Percentiles rank a stretch among this genome's conserved stretches.
Evolutionary conservation across 345 rosid species (phyloP).

Genomic region (Chamaenerion angustifolium): DNA sequence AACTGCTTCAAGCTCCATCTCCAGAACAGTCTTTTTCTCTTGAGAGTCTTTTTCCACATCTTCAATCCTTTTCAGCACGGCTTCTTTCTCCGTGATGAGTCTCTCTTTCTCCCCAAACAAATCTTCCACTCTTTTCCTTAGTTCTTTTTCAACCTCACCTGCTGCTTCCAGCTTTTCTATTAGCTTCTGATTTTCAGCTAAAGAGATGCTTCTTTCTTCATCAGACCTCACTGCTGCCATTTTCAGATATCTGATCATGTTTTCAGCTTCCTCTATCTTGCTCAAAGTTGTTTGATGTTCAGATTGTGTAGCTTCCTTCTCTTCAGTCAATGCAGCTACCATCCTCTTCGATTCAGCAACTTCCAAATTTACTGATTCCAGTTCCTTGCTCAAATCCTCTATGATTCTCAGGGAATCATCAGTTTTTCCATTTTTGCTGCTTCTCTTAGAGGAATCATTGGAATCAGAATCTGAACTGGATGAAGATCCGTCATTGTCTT

Average conservation of each 20-base stretch:
- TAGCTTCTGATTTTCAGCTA: conserved; percentile 19
- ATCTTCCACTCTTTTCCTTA: conserved; percentile 12
- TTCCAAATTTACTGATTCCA: conserved; percentile 39
- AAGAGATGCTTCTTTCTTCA: conserved; percentile 19
- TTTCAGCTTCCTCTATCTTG: conserved; percentile 47
- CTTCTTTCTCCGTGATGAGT: conserved; percentile 10
- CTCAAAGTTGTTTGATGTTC: conserved; percentile 35
- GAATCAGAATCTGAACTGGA: conserved; percentile 74
- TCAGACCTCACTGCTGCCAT: conserved; percentile 35
- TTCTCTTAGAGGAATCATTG: conserved; percentile 37
- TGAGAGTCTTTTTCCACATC: conserved; percentile 14
- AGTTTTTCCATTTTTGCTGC: conserved; percentile 44
- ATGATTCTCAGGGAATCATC: conserved; percentile 31
- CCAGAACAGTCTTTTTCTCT: conserved; percentile 24
- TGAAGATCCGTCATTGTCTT: conserved; percentile 36
- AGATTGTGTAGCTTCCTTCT: conserved; percentile 39
- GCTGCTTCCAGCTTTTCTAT: conserved; percentile 15
- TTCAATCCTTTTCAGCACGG: conserved; percentile 16
- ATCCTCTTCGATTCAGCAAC: conserved; percentile 39
- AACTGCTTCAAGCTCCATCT: conserved; percentile 26
- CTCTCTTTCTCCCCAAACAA: conserved; percentile 14
- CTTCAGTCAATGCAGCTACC: conserved; percentile 30
- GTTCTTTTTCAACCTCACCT: conserved; percentile 12
- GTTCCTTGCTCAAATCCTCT: conserved; percentile 44
- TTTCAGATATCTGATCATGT: conserved; percentile 29